Conservation (phyloP, 345 rosid species). For the Limnanthes douglasii region DNA sequence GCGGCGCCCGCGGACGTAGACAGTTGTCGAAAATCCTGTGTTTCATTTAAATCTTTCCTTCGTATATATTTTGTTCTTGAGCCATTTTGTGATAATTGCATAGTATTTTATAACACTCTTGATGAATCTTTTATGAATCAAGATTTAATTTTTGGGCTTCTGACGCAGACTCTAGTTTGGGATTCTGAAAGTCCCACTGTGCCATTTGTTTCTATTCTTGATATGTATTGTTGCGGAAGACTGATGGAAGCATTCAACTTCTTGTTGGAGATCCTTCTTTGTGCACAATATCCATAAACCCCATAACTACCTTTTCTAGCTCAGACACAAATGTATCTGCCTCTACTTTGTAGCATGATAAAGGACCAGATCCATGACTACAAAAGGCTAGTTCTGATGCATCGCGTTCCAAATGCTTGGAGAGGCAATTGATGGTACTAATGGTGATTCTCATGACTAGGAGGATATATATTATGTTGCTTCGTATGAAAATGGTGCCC, state of each 20-base stretch:
- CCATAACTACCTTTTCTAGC: conserved; percentile 52
- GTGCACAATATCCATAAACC: conserved; percentile 60
- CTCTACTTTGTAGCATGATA: conserved; percentile 88
- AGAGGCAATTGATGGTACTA: conserved; percentile 74
- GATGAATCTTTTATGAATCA: conserved; percentile 98
- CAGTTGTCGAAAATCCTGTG: too few species aligned
- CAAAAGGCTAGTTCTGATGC: conserved; percentile 93
- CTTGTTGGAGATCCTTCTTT: conserved; percentile 88
- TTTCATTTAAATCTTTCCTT: too few species aligned
- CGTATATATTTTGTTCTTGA: too few species aligned
- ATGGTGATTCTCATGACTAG: conserved; percentile 74
- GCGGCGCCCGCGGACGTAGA: too few species aligned
- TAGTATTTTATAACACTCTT: too few species aligned
- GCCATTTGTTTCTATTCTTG: conserved; percentile 77
- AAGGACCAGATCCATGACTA: conserved; percentile 92
- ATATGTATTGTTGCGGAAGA: conserved; percentile 77
- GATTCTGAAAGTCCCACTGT: conserved; percentile 57
- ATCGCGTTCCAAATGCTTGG: conserved; percentile 89
- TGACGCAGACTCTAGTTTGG: conserved; percentile 50
- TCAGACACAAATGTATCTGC: conserved; percentile 53
- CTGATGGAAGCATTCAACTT: conserved; percentile 74
- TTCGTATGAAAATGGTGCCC: conserved; percentile 72
- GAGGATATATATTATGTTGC: conserved; percentile 86
- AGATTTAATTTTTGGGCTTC: conserved; percentile 65
- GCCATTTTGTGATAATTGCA: too few species aligned